phyloP scores from a whole-genome alignment of 352 stramenopile species.

The Pythium sukuiense region DNA sequence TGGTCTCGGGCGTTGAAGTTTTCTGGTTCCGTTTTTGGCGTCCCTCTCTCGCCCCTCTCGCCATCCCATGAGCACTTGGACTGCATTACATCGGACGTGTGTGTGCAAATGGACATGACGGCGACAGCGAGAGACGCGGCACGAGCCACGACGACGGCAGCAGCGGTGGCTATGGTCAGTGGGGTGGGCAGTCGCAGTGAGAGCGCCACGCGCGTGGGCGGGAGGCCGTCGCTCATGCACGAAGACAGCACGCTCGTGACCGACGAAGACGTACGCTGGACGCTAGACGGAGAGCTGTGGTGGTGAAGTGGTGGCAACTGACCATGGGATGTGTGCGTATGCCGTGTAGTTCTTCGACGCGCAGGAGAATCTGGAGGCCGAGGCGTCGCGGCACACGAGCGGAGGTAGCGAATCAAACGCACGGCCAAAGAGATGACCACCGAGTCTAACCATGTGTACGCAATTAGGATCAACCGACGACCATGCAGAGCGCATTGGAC shows the following conservation, averaged over 20 bases:
- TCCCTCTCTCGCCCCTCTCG: background rate
- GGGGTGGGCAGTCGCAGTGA: slow-evolving; percentile 2
- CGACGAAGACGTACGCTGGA: slow-evolving; percentile 55
- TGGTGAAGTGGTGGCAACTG: no score
- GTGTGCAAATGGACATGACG: background rate
- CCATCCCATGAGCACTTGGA: background rate
- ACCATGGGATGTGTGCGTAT: background rate
- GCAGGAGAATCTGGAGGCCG: slow-evolving; percentile 49
- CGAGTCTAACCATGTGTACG: background rate
- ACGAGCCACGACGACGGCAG: background rate
- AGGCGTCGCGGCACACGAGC: slow-evolving; percentile 25
- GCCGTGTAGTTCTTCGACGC: slow-evolving; percentile 67
- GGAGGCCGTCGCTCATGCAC: slow-evolving; percentile 22
- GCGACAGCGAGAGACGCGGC: background rate
- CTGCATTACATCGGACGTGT: background rate
- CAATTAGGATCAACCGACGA: background rate
- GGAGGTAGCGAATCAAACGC: background rate
- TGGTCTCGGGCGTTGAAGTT: slow-evolving; percentile 19
- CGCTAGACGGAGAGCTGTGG: background rate
- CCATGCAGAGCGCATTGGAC: background rate
- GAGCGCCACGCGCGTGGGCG: background rate
- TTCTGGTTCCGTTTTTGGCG: slow-evolving; percentile 19
- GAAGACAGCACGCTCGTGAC: slow-evolving; percentile 55
- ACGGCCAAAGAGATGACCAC: background rate
- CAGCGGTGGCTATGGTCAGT: background rate